Base-by-base conservation (phyloP, 371 early-diverging fungal species). In the Saksenaea vasiformis region DNA sequence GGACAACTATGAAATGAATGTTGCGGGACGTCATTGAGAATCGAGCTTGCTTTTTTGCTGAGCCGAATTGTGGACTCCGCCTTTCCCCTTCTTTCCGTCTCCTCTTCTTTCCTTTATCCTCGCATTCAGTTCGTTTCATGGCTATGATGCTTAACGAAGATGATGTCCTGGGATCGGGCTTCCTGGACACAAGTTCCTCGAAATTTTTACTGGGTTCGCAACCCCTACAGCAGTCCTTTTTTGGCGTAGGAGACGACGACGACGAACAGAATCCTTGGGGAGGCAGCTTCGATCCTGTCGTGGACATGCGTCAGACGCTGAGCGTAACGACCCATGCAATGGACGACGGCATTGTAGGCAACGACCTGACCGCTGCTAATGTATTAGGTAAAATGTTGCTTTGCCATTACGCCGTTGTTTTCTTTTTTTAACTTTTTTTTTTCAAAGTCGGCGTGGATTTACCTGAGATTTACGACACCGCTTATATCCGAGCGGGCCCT, bases 391-490 rank as follows among this genome's bases (percentile, higher is more conserved):
- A 62, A 31, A 31, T 31, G 31, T 2, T 31, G 31, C 22, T 47
- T 15, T 39, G 39, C n/a, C 47, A 17, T n/a, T 41, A 17, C 27
- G 39, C 19, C 19, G 17, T 36, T 51, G 0, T 36, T 19, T 54
- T 31, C 19, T 43, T 17, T 15, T 17, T 41, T 35, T 36, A 19
- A 31, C 11, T 35, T 56, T 36, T 10, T n/a, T 26, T 15, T 34
- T 22, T 47, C 2, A 31, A 58, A 87, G 87, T 80, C 63, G 87
- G 87, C 39, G 73, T 82, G 36, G 73, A 82, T 39, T 67, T 86
- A 41, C 85, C 86, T 37, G 74, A 79, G 15, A 77, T 87, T 58
- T 87, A 84, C 65, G 82, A 80, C 56, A 83, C 80, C 5, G 82
- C 84, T 3, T 90, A 84, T 62, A 74, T 79, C 37, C 73, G 80